Evolutionary conservation across 495 filamentous ascomycete species (phyloP).

Genomic region (Aspergillus avenaceus): DNA sequence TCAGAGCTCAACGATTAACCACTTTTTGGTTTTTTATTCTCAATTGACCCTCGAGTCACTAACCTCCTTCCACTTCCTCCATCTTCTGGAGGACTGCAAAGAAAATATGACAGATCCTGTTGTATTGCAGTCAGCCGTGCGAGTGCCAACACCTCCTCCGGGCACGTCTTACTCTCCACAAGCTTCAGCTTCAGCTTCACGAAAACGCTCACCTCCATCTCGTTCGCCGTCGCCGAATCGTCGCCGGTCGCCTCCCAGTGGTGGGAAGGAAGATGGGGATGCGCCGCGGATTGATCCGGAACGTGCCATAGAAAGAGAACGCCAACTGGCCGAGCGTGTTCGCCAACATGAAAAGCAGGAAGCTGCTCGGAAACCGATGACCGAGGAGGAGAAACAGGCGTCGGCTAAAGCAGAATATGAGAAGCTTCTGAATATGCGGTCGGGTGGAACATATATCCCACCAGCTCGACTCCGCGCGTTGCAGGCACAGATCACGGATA

Average conservation of each 20-base stretch:
- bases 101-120: slow-evolving; percentile 44
- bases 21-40: no score
- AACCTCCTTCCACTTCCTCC: no score
- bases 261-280: slow-evolving; percentile 27
- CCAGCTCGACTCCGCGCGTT: slow-evolving; percentile 86
- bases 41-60: slow-evolving; percentile 2
- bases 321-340: slow-evolving; percentile 57
- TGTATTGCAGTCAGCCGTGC: slow-evolving; percentile 62
- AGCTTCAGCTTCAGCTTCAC: slow-evolving; percentile 44
- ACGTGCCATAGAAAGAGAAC: slow-evolving; percentile 56
- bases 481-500: slow-evolving; percentile 95
- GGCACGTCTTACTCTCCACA: slow-evolving; percentile 42
- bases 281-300: slow-evolving; percentile 51
- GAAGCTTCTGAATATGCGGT: slow-evolving; percentile 82
- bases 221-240: slow-evolving; percentile 62
- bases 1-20: slow-evolving; percentile 10
- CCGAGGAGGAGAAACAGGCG: slow-evolving; percentile 79
- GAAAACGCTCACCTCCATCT: slow-evolving; percentile 60
- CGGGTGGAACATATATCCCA: slow-evolving; percentile 93
- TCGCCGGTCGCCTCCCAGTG: slow-evolving; percentile 53
- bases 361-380: slow-evolving; percentile 54
- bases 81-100: slow-evolving; percentile 8
- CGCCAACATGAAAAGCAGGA: slow-evolving; percentile 51
- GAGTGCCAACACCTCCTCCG: slow-evolving; percentile 63
- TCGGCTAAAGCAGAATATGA: slow-evolving; percentile 86